phyloP scores from a whole-genome alignment of 2,329 filamentous ascomycete genomes.

The Tolypocladium album region DNA sequence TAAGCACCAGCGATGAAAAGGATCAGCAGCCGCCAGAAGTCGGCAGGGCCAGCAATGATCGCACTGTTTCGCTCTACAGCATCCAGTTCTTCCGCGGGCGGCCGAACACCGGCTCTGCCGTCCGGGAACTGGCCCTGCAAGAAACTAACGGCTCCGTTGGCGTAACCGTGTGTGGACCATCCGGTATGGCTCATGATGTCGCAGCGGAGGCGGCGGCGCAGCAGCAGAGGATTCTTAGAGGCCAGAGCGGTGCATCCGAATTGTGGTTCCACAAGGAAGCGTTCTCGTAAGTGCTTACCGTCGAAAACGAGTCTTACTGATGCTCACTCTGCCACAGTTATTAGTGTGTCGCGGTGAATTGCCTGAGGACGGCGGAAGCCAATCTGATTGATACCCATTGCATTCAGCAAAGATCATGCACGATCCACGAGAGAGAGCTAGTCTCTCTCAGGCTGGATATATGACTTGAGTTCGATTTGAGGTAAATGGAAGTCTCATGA shows the following conservation, averaged over 20 bases:
- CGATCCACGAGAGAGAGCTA: background rate
- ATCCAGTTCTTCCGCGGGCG: constrained; percentile 7
- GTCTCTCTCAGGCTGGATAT: background rate
- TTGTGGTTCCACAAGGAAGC: constrained; percentile 14
- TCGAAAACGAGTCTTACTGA: background rate
- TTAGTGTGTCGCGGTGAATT: background rate
- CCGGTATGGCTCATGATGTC: constrained; percentile 12
- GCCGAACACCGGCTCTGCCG: constrained; percentile 5
- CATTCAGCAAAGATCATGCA: background rate
- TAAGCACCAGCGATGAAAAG: background rate
- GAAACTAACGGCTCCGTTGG: constrained; percentile 6
- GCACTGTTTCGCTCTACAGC: constrained; percentile 1
- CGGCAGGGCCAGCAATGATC: background rate
- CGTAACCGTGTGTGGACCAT: constrained; percentile 13
- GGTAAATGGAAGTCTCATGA: too few relatives aligned
- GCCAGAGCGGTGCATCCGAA: constrained; percentile 5
- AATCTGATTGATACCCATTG: background rate
- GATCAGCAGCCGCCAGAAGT: background rate
- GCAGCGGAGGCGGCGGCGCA: constrained; percentile 7
- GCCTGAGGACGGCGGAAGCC: background rate
- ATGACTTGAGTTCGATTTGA: background rate
- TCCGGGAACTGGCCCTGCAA: background rate
- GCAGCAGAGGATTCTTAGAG: constrained; percentile 10
- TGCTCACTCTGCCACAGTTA: background rate
- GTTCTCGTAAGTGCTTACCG: constrained; percentile 8